Evolutionary conservation across 2,329 filamentous ascomycete species (phyloP), one percentile per base, ranked within the genome.

Genomic region (Botrytis hyacinthi): DNA sequence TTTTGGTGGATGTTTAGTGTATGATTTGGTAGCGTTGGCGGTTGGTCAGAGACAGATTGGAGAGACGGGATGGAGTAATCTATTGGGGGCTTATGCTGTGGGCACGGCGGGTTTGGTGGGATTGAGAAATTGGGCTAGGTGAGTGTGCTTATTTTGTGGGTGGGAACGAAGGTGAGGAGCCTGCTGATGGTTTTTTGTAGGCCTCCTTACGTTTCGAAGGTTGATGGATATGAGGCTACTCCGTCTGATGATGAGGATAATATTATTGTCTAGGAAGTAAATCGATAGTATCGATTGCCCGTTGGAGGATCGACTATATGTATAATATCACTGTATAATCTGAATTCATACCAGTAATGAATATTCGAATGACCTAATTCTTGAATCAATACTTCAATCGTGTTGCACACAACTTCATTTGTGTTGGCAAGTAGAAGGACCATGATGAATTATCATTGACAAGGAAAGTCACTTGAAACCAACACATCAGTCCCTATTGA

Each of bases 1-100:
- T 70, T 86, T 90, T 69, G 88, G 88, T 0, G 86, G 85, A 0
- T 89, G 88, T 77, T 79, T 90, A 74, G 87, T 88, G 0, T 90
- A 89, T 78, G 87, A 90, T 78, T 82, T 90, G 29, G 81, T 89
- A 22, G 87, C 85, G 12, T 77, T 90, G 75, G 82, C 83, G 44
- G 84, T 87, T 0, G 88, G 88, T 1, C 88, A 90, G 80, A 82
- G 82, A 12, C 82, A 80, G 6, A 83, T 83, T 71, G 82, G 78
- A 2, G 81, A 84, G 54, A 75, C 76, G 10, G 80, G 81, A 1
- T 90, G 87, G 88, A 84, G 86, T 48, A 83, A 81, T 72, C 75
- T 88, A 75, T 79, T 90, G 65, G 86, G 84, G 0, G 81, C 81
- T 16, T 89, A 86, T 80, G 87, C 87, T 4, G 16, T 72, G 48